Percentiles rank a stretch among this genome's conserved stretches.
Conservation (phyloP, 257 asterid species). For the Solanum commersonii region DNA sequence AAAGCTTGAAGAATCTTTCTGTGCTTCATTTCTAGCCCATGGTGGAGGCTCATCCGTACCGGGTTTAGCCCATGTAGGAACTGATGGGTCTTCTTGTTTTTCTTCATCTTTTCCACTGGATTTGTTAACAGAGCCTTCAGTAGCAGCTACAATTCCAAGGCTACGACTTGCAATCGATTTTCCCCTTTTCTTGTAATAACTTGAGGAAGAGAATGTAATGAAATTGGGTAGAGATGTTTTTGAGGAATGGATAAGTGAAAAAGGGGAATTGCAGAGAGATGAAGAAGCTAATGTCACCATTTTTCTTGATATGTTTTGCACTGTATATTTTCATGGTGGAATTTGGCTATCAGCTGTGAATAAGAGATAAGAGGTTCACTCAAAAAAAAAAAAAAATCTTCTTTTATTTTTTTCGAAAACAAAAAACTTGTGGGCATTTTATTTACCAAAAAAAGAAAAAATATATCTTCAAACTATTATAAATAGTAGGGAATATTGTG, state of each 20-base stretch:
- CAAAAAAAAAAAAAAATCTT: background rate
- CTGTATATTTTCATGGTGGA: background rate
- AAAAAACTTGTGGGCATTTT: too few species aligned
- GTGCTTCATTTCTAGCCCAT: constrained; percentile 78
- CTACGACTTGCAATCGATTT: background rate
- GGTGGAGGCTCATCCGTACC: constrained; percentile 82
- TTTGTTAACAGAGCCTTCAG: constrained; percentile 51
- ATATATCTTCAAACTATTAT: too few species aligned
- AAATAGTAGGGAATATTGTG: too few species aligned
- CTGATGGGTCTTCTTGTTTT: constrained; percentile 36
- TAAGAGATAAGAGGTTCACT: background rate
- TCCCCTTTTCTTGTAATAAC: constrained; percentile 8
- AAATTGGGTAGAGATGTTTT: constrained; percentile 8
- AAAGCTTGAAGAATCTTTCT: constrained; percentile 38
- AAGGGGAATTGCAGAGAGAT: constrained; percentile 13
- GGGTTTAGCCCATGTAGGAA: constrained; percentile 81
- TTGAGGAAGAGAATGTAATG: constrained; percentile 2
- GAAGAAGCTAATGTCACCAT: constrained; percentile 13
- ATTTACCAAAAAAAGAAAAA: too few species aligned
- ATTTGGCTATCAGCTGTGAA: background rate
- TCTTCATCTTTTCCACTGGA: constrained; percentile 12
- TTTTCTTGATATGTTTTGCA: background rate
- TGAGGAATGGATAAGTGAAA: constrained; percentile 12
- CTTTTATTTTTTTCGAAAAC: background rate
- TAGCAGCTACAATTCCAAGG: constrained; percentile 27